Conservation (phyloP, 352 stramenopile species). For the Phytophthora europaea region DNA sequence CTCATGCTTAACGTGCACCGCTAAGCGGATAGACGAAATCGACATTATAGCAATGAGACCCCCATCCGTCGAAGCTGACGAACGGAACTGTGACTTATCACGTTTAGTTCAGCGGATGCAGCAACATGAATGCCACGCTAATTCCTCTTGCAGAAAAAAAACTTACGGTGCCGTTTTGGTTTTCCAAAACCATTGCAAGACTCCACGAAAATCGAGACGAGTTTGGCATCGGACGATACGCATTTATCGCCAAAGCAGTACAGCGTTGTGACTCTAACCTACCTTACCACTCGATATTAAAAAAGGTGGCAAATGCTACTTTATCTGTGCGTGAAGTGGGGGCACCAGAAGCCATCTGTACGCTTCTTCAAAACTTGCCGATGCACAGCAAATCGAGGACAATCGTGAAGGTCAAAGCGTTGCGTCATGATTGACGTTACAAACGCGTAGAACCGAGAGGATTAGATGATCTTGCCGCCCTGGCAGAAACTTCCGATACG, state of each 20-base stretch:
- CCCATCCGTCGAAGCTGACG: not conserved
- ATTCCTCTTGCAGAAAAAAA: constrained; percentile 20
- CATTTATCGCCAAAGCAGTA: constrained; percentile 21
- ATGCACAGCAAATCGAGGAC: too few species aligned
- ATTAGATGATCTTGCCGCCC: too few species aligned
- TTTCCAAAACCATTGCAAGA: constrained; percentile 14
- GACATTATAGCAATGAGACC: constrained; percentile 13
- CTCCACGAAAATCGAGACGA: not conserved
- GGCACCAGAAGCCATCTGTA: too few species aligned
- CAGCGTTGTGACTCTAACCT: constrained; percentile 10
- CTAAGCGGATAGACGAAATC: not conserved
- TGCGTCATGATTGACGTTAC: too few species aligned
- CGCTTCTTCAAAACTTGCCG: too few species aligned
- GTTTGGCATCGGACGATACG: not conserved
- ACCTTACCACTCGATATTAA: constrained; percentile 8
- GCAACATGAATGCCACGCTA: constrained; percentile 23
- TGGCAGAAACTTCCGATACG: not conserved
- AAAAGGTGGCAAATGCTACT: not conserved
- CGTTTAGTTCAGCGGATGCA: constrained; percentile 24
- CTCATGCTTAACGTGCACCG: too few species aligned
- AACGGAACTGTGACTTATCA: constrained; percentile 21
- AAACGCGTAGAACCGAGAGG: too few species aligned
- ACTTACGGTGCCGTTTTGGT: constrained; percentile 12
- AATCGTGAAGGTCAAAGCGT: too few species aligned
- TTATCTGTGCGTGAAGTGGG: too few species aligned